Evolutionary conservation across 129 eudicot species (phyloP), one percentile per base, ranked within the genome.

Genomic region (Glebionis coronaria): DNA sequence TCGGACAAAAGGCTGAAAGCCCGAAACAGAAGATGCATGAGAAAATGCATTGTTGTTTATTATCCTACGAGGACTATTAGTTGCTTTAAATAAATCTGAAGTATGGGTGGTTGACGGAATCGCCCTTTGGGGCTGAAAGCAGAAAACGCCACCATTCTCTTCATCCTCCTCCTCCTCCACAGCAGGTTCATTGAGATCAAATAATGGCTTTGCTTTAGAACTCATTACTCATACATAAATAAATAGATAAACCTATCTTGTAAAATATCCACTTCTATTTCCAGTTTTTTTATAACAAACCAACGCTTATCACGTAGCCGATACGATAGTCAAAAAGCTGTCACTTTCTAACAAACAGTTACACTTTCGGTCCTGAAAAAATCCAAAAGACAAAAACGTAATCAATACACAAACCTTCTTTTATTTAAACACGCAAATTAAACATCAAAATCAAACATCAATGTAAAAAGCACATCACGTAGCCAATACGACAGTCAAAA

Each of bases 111-210:
- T 91, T 53, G 92, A 83, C 4, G 94, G 82, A 81, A 88, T 65
- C 49, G 87, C 98, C 63, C 83, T 86, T 81, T 86, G 95, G 66
- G 91, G 96, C 70, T 88, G 95, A 70, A 82, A 80, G 73, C 74
- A 74, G 71, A 83, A 70, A 69, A 79, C 82, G 73, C 61, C 83
- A 74, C 80, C 83, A 82, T 67, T 82, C 56, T 81, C 96, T 52
- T 86, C 95, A 69, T 88, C 90, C 67, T 86, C 95, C 72, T 87
- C 88, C 63, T 80, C 85, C 73, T 92, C 98, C 4, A 80, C 45
- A 52, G 98, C 88, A 70, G 90, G 90, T 84, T 92, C 95, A 82
- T 92, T 92, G 77, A 92, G 98, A 81, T 92, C 98, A 82, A 92
- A 86, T 53, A 85, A 81, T 70, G 76, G 85, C 76, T 80, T 88